These are phyloP conservation scores for Calocera cornea DNA, from an alignment of 768 basidiomycete species.

Conservation along the genomic window DNA sequence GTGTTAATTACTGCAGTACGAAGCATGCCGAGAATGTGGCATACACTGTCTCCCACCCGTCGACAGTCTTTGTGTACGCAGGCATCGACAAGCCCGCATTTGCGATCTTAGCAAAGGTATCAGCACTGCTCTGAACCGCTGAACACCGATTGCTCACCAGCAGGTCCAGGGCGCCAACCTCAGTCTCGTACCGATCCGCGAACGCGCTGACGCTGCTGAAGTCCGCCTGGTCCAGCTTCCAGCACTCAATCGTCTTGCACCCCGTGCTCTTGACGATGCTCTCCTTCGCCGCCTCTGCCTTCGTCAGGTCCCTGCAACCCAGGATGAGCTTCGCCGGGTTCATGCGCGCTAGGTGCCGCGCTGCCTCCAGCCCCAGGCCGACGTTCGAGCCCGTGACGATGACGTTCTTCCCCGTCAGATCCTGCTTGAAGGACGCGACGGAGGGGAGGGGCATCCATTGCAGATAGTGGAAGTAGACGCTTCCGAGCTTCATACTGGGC, in stretches of 20 bases:
- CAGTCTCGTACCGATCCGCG: slow-evolving; percentile 22
- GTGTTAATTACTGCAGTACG: too few species aligned
- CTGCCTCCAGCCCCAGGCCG: slow-evolving; percentile 12
- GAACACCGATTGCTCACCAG: slow-evolving; percentile 20
- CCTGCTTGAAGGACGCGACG: slow-evolving; percentile 1
- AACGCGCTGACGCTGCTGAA: slow-evolving; percentile 34
- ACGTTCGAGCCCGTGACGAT: slow-evolving; percentile 13
- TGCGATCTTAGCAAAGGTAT: slow-evolving; percentile 12
- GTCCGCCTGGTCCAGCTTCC: slow-evolving; percentile 31
- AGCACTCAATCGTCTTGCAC: slow-evolving; percentile 27
- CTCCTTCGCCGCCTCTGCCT: slow-evolving; percentile 17
- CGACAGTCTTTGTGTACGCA: slow-evolving; percentile 21
- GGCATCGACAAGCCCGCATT: slow-evolving; percentile 28
- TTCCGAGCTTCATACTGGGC: neutral
- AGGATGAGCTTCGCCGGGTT: slow-evolving; percentile 23
- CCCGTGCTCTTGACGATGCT: slow-evolving; percentile 18
- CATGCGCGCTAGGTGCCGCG: slow-evolving; percentile 25
- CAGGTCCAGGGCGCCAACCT: slow-evolving; percentile 27
- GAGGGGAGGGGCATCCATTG: slow-evolving; percentile 2
- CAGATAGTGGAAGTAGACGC: neutral
- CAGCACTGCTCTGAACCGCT: neutral
- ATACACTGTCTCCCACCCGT: slow-evolving; percentile 38
- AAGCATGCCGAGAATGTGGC: slow-evolving; percentile 8
- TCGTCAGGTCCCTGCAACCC: slow-evolving; percentile 24
- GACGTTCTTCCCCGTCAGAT: slow-evolving; percentile 12